phyloP scores from a whole-genome alignment of 2,329 filamentous ascomycete genomes.

The Mycosphaerelloides madeirae region DNA sequence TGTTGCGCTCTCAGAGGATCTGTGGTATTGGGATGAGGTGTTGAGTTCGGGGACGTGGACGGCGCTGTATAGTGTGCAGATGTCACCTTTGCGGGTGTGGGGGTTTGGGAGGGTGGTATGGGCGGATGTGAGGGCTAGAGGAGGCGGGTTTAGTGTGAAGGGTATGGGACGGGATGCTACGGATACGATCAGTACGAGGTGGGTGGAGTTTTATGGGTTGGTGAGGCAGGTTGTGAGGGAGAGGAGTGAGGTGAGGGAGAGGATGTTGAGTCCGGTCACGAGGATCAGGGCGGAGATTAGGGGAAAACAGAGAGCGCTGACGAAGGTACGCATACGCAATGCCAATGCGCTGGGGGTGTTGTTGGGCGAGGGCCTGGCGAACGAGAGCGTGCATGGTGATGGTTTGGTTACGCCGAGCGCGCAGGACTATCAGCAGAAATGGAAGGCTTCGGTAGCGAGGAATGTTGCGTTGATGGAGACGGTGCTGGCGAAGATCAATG shows the following conservation, averaged over 20 bases:
- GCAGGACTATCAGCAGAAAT: conserved; percentile 41
- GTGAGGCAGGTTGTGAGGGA: conserved; percentile 72
- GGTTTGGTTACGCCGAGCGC: conserved; percentile 23
- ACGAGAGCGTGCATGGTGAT: conserved; percentile 39
- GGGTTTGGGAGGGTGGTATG: conserved; percentile 67
- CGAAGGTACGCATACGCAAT: conserved; percentile 70
- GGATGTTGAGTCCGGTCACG: conserved; percentile 73
- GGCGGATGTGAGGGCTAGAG: conserved; percentile 50
- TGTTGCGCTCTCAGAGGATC: conserved; percentile 75
- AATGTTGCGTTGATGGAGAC: conserved; percentile 83
- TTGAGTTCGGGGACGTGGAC: conserved; percentile 73
- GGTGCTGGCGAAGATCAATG: conserved; percentile 67
- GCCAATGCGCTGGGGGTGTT: conserved; percentile 83
- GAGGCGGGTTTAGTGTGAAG: conserved; percentile 23
- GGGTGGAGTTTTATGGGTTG: conserved; percentile 65
- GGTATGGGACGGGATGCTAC: conserved; percentile 29
- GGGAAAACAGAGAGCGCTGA: conserved; percentile 66
- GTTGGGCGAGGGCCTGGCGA: conserved; percentile 75
- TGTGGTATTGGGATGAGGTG: conserved; percentile 94
- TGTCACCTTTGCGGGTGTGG: conserved; percentile 71
- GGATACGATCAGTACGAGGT: conserved; percentile 27
- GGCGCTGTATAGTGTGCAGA: conserved; percentile 80
- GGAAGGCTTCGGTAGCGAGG: conserved; percentile 72
- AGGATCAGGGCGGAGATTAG: conserved; percentile 69
- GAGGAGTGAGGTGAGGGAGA: conserved; percentile 66